Conservation (phyloP, 768 basidiomycete genomes). For the Coprinellus micaceus region DNA sequence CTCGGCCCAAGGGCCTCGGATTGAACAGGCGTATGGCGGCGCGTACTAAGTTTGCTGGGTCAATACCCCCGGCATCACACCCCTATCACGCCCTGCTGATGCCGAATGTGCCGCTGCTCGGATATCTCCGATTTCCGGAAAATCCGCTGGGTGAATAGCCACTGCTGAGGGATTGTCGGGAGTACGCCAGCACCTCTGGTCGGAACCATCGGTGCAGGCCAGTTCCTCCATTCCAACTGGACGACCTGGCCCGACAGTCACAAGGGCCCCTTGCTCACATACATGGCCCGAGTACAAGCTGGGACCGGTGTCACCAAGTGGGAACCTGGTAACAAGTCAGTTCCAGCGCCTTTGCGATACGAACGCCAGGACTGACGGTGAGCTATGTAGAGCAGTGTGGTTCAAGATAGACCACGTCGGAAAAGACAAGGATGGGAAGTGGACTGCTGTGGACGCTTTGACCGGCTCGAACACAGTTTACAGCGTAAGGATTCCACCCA, state of each 20-base stretch:
- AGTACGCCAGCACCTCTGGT: conserved; percentile 33
- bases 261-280: conserved; percentile 44
- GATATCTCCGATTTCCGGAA: not conserved
- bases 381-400: conserved; percentile 39
- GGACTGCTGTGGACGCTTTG: conserved; percentile 42
- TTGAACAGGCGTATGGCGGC: too few relatives aligned
- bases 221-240: conserved; percentile 39
- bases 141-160: not conserved
- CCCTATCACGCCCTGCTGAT: too few relatives aligned
- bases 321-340: conserved; percentile 38
- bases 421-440: conserved; percentile 40
- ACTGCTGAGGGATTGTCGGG: conserved; percentile 19
- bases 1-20: too few relatives aligned
- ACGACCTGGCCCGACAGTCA: conserved; percentile 4
- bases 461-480: conserved; percentile 40
- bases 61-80: too few relatives aligned
- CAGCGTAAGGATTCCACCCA: conserved; percentile 44
- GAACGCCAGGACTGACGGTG: not conserved
- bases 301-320: conserved; percentile 41
- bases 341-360: not conserved
- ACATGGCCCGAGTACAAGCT: conserved; percentile 42
- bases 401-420: conserved; percentile 48
- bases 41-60: too few relatives aligned
- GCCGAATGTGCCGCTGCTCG: not conserved
- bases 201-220: conserved; percentile 37